phyloP scores from a whole-genome alignment of 2,329 filamentous ascomycete species.

The Aspergillus caelatus region DNA sequence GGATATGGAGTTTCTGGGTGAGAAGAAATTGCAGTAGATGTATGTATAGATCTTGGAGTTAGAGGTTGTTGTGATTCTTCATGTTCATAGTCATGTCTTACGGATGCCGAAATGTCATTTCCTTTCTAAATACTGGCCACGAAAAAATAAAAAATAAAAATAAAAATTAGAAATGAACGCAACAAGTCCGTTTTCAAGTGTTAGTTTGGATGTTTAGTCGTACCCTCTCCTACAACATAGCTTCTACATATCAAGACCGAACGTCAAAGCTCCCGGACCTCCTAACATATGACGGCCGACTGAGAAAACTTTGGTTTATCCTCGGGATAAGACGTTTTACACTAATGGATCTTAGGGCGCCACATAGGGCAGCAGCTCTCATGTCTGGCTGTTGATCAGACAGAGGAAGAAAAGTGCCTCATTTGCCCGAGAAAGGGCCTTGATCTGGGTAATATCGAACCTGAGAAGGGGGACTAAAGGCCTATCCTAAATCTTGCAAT shows the following conservation, averaged over 20 bases:
- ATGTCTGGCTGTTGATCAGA: too few species aligned
- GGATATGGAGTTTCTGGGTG: constrained; percentile 32
- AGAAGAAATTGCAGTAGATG: constrained; percentile 15
- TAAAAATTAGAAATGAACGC: too few species aligned
- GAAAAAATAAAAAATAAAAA: too few species aligned
- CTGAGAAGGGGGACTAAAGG: neutral
- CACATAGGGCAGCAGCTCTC: neutral
- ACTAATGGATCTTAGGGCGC: neutral
- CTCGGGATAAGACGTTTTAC: neutral
- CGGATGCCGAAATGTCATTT: neutral
- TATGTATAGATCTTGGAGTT: neutral
- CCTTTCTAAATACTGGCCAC: neutral
- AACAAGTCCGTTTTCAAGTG: too few species aligned
- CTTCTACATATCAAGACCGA: neutral
- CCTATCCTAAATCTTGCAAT: neutral
- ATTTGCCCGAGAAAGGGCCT: neutral
- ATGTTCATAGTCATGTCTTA: neutral
- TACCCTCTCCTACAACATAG: neutral
- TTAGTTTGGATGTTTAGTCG: too few species aligned
- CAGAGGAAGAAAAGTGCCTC: neutral
- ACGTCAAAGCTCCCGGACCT: neutral
- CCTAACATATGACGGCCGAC: neutral
- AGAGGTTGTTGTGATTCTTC: neutral
- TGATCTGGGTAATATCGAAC: neutral
- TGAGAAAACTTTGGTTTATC: neutral